phyloP scores from a whole-genome alignment of 768 basidiomycete genomes.

The Naganishia kalamii region DNA sequence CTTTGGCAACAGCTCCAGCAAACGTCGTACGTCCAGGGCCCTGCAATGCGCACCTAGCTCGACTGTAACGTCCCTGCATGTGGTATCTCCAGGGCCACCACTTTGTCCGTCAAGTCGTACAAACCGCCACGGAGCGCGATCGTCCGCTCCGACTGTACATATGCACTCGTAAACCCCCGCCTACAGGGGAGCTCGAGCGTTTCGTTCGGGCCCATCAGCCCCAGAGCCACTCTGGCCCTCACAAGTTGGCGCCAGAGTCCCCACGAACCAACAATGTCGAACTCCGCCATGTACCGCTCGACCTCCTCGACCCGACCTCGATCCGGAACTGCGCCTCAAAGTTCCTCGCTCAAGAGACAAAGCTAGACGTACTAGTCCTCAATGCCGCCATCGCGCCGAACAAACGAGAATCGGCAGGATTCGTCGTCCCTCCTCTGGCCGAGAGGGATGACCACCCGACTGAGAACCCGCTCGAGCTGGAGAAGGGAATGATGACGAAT shows the following conservation, averaged over 20 bases:
- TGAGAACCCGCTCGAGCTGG: neutral
- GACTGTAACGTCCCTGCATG: neutral
- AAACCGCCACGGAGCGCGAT: neutral
- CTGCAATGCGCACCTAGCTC: too few species aligned
- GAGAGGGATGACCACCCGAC: too few species aligned
- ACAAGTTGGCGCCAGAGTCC: neutral
- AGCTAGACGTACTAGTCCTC: constrained; percentile 8
- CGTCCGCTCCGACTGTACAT: constrained; percentile 8
- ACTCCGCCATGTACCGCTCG: constrained; percentile 12
- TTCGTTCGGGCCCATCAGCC: neutral
- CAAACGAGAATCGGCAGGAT: neutral
- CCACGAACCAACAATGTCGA: neutral
- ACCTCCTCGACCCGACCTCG: constrained; percentile 8
- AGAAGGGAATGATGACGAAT: constrained; percentile 22
- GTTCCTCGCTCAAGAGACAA: constrained; percentile 8
- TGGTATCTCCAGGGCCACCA: constrained; percentile 6
- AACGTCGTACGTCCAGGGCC: constrained; percentile 17
- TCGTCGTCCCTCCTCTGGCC: neutral
- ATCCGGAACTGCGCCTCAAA: constrained; percentile 8
- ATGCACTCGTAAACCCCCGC: constrained; percentile 14
- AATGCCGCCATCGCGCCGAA: constrained; percentile 15
- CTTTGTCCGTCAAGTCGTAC: constrained; percentile 6
- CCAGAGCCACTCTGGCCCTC: neutral
- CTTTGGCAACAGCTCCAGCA: neutral
- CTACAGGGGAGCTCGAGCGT: constrained; percentile 2